A percentile compares a stretch with the other conserved stretches of the same genome.
phyloP scores from a whole-genome alignment of 495 filamentous ascomycete species.

The Hypomontagnella submonticulosa region DNA sequence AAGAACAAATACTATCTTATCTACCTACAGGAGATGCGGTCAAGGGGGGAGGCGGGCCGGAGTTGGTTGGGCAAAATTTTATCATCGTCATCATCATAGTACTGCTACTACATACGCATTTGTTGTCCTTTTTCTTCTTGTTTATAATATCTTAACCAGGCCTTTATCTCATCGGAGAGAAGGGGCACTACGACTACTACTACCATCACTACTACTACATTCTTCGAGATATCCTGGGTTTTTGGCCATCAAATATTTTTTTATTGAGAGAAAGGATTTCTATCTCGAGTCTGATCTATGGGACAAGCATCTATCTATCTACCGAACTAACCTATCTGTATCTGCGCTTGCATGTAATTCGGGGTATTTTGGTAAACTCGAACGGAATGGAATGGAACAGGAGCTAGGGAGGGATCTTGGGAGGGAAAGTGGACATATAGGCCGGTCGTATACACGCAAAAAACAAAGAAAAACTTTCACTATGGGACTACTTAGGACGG shows the following conservation, averaged over 20 bases:
- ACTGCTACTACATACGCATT: conserved; percentile 14
- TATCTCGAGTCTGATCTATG: background rate
- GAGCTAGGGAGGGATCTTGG: too few relatives aligned
- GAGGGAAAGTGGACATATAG: too few relatives aligned
- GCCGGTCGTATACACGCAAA: too few relatives aligned
- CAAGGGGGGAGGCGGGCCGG: conserved; percentile 28
- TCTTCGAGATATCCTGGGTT: conserved; percentile 41
- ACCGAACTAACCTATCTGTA: too few relatives aligned
- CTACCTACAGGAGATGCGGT: conserved; percentile 36
- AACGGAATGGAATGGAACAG: too few relatives aligned
- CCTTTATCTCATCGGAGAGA: conserved; percentile 5
- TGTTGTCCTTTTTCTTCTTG: conserved; percentile 20
- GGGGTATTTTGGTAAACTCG: too few relatives aligned
- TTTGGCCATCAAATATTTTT: conserved; percentile 8
- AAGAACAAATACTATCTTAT: conserved; percentile 20
- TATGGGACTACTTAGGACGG: too few relatives aligned
- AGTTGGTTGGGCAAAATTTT: conserved; percentile 43
- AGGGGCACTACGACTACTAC: conserved; percentile 2
- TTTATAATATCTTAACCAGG: conserved; percentile 27
- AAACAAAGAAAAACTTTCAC: too few relatives aligned
- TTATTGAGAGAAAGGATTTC: background rate
- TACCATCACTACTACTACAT: conserved; percentile 16
- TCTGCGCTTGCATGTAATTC: too few relatives aligned
- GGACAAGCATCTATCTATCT: too few relatives aligned
- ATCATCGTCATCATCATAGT: conserved; percentile 1